Conservation (phyloP, 257 asterid genomes). For the Plectranthus barbatus region DNA sequence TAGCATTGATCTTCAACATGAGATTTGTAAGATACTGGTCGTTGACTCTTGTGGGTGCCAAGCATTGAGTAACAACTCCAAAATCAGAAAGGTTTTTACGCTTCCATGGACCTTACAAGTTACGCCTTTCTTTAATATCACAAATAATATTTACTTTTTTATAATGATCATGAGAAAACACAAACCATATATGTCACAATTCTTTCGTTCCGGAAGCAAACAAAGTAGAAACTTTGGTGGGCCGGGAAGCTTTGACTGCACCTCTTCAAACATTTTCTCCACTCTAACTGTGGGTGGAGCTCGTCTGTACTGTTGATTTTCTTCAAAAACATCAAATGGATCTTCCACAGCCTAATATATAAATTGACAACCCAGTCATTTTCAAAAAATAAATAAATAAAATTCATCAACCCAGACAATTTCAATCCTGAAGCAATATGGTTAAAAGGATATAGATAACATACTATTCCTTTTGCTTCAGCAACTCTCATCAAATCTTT, state of each 20-base stretch:
- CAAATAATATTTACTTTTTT: not conserved
- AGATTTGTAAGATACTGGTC: conserved; percentile 79
- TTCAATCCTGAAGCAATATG: not conserved
- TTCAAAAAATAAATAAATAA: no score
- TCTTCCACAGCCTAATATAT: conserved; percentile 42
- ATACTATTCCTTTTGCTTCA: conserved; percentile 70
- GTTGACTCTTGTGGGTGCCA: conserved; percentile 60
- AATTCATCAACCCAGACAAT: not conserved
- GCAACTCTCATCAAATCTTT: conserved; percentile 58
- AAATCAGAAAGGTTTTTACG: conserved; percentile 62
- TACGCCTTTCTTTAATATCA: not conserved
- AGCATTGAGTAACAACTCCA: conserved; percentile 82
- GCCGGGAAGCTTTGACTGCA: conserved; percentile 65
- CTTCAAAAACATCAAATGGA: conserved; percentile 55
- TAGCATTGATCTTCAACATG: conserved; percentile 75
- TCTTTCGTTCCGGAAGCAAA: conserved; percentile 77
- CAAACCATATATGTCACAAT: conserved; percentile 76
- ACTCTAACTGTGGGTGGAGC: conserved; percentile 70
- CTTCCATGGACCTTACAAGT: conserved; percentile 80
- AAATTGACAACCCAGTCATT: not conserved
- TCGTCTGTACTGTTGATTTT: conserved; percentile 49
- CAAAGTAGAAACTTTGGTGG: conserved; percentile 76
- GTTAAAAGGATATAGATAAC: conserved; percentile 13
- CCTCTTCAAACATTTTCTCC: conserved; percentile 65
- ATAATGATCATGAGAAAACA: conserved; percentile 1